These are phyloP conservation scores for Backusella tarrabulga DNA, from an alignment of 192 early-diverging fungal species.

Conservation along the genomic window DNA sequence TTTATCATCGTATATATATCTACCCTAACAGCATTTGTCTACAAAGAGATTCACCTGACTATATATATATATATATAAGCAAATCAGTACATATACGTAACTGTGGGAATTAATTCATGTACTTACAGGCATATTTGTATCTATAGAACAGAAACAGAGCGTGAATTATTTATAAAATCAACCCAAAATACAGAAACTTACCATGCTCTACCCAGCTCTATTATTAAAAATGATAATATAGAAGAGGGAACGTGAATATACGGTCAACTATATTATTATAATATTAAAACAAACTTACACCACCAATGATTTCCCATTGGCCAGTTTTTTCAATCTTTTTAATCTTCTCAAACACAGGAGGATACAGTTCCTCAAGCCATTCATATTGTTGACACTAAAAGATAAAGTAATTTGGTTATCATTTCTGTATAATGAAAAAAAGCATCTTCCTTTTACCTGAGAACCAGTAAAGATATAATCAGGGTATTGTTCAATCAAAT, in stretches of 20 bases:
- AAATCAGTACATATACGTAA: neutral
- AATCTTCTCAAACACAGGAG: slow-evolving; percentile 77
- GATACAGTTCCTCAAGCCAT: slow-evolving; percentile 89
- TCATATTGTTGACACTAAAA: slow-evolving; percentile 90
- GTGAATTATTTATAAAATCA: neutral
- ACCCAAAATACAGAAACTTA: neutral
- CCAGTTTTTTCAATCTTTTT: slow-evolving; percentile 65
- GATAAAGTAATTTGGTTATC: neutral
- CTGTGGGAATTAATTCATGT: neutral
- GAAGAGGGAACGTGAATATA: neutral
- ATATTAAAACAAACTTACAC: slow-evolving; percentile 37
- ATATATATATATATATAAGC: neutral
- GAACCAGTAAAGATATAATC: slow-evolving; percentile 91
- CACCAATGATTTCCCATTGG: slow-evolving; percentile 91
- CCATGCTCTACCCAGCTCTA: slow-evolving; percentile 87
- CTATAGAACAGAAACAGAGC: slow-evolving; percentile 51
- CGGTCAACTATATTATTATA: neutral
- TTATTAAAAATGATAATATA: neutral
- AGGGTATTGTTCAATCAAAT: slow-evolving; percentile 82
- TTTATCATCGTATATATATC: neutral
- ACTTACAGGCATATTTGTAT: slow-evolving; percentile 85
- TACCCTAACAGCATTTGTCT: slow-evolving; percentile 93
- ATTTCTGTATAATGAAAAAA: neutral
- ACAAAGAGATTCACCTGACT: slow-evolving; percentile 86
- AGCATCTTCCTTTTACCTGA: slow-evolving; percentile 46